Base-by-base conservation (phyloP, 192 early-diverging fungal genomes). In the Mortierella antarctica region DNA sequence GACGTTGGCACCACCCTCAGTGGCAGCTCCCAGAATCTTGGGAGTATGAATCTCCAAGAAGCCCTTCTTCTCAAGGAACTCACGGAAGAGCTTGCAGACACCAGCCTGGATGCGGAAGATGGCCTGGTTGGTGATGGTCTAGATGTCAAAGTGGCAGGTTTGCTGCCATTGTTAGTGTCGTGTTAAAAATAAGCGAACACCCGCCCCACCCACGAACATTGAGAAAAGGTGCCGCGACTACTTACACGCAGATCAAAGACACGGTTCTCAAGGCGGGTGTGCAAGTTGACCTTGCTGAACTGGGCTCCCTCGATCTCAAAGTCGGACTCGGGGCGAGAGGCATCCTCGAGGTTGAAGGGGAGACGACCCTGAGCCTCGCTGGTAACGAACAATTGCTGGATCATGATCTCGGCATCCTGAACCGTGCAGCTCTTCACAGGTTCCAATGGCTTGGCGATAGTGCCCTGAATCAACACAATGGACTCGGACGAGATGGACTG, bases 21-120 rank as follows among this genome's bases (percentile, higher is more conserved):
- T 92, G 14, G 95, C 94, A 70, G 96, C 91, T 62, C 91, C 91
- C 70, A 97, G 91, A 63, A 99, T 90, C 89, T 99, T 99, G 75
- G 98, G 98, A 23, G 97, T 92, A 84, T 99, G 98, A 74, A 99
- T 99, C 86, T 99, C 98, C 67, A 93, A 91, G 57, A 98, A 99
- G 47, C 85, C 86, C 57, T 94, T 85, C 23, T 83, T 79, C 57
- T 92, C 87, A 57, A 99, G 85, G 83, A 92, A 99, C 76, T 98
- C 96, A 71, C 98, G 92, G 95, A 99, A 99, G 72, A 98, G 88
- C 65, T 89, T 89, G 87, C 93, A 92, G 13, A 99, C 92, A 50
- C 92, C 97, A 42, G 93, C 93, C 85, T 99, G 98, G 73, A 99
- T 91, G 68, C 94, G 91, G 94, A 99, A 99, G 67, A 98, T 97